These are phyloP conservation scores for Colletotrichum tamarilloi DNA, from an alignment of 2,329 filamentous ascomycete genomes.

Conservation along the genomic window DNA sequence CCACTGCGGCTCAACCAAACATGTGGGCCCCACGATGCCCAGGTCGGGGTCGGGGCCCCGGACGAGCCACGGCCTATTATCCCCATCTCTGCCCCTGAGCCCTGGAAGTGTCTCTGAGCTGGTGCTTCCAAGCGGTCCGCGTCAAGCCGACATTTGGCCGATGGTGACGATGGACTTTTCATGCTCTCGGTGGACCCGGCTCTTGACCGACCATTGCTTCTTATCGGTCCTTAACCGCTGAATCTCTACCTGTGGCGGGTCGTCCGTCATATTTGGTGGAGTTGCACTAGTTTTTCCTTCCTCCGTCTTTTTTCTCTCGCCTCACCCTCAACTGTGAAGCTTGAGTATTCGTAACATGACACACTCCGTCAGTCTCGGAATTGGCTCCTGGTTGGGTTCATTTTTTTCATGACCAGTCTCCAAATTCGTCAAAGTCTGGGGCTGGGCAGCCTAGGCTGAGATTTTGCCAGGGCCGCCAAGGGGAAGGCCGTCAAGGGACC, in stretches of 20 bases:
- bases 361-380: conserved; percentile 19
- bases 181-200: conserved; percentile 34
- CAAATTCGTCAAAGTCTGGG: conserved; percentile 13
- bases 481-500: conserved; percentile 8
- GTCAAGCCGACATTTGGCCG: conserved; percentile 37
- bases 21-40: neutral
- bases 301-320: conserved; percentile 8
- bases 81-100: neutral
- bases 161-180: conserved; percentile 29
- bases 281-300: conserved; percentile 21
- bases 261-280: conserved; percentile 20
- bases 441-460: neutral
- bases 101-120: neutral
- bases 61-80: conserved; percentile 8
- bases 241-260: conserved; percentile 30
- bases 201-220: conserved; percentile 30
- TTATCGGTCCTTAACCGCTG: conserved; percentile 37
- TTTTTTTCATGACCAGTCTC: neutral
- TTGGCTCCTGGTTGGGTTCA: conserved; percentile 8
- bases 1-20: conserved; percentile 1
- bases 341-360: conserved; percentile 8
- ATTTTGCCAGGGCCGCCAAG: conserved; percentile 2
- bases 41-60: conserved; percentile 13
- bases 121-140: conserved; percentile 11
- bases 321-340: neutral